A percentile compares a stretch with the other conserved stretches of the same genome.
These are phyloP conservation scores for Fusarium proliferatum DNA, from an alignment of 2,329 filamentous ascomycete species.

Conservation along the genomic window DNA sequence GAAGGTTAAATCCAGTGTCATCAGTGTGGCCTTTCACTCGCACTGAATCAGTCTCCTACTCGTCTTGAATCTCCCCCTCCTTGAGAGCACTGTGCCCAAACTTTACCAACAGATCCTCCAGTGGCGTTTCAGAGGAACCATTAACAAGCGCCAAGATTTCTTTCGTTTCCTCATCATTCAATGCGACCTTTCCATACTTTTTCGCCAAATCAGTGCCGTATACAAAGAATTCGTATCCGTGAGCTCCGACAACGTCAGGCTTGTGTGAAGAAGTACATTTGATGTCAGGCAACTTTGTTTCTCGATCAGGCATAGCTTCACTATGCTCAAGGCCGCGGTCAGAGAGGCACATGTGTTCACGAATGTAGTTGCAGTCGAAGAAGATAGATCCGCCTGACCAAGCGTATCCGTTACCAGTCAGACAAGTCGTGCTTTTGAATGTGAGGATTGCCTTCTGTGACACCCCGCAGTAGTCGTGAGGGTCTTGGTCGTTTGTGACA, in stretches of 20 bases:
- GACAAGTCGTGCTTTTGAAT: neutral
- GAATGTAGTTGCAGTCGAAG: neutral
- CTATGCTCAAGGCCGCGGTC: neutral
- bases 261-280: neutral
- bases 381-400: neutral
- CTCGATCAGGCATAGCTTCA: neutral
- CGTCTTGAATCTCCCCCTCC: neutral
- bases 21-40: fast-evolving
- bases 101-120: neutral
- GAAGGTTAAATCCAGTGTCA: too few species aligned
- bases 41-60: neutral
- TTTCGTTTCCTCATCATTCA: neutral
- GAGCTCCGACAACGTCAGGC: neutral
- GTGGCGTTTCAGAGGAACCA: neutral
- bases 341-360: neutral
- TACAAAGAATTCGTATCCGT: neutral
- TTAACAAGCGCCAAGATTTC: neutral
- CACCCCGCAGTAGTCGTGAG: neutral
- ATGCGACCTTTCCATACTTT: neutral
- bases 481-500: neutral
- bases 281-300: neutral
- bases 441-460: neutral
- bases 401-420: neutral
- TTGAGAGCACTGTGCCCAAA: neutral
- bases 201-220: neutral